Evolutionary conservation across 2,329 filamentous ascomycete genomes (phyloP).

Genomic region (Ilyonectria mors-panacis): DNA sequence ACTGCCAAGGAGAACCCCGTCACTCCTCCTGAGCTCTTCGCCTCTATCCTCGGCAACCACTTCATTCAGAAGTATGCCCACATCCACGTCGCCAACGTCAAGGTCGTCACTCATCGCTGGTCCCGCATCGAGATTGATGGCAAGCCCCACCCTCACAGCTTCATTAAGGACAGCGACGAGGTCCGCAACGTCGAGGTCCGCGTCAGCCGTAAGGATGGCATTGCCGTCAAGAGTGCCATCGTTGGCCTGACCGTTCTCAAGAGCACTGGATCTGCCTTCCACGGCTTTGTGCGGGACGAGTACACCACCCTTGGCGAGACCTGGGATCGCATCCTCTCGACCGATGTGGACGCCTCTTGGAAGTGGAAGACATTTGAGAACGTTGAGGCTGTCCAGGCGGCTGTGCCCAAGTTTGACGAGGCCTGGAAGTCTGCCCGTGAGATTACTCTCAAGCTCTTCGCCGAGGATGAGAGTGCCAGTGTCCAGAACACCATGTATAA

Average conservation of each 20-base stretch:
- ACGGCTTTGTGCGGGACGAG: slow-evolving; percentile 93
- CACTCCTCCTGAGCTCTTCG: slow-evolving; percentile 93
- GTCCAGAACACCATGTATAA: slow-evolving; percentile 99
- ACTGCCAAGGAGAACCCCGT: slow-evolving; percentile 94
- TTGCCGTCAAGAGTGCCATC: slow-evolving; percentile 84
- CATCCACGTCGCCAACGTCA: slow-evolving; percentile 87
- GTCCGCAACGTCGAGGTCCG: slow-evolving; percentile 85
- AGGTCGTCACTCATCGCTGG: slow-evolving; percentile 90
- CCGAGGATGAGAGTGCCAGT: slow-evolving; percentile 89
- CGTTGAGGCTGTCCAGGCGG: slow-evolving; percentile 76
- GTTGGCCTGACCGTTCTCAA: slow-evolving; percentile 90
- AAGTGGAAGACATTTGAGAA: slow-evolving; percentile 81
- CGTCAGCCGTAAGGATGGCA: slow-evolving; percentile 76
- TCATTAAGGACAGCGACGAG: slow-evolving; percentile 91
- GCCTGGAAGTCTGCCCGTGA: slow-evolving; percentile 84
- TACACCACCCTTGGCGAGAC: slow-evolving; percentile 92
- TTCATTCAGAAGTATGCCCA: slow-evolving; percentile 91
- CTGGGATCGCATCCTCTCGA: slow-evolving; percentile 96
- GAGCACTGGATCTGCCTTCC: slow-evolving; percentile 96
- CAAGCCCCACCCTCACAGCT: slow-evolving; percentile 94
- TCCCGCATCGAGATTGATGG: slow-evolving; percentile 89
- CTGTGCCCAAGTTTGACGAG: slow-evolving; percentile 79
- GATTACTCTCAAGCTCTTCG: slow-evolving; percentile 94
- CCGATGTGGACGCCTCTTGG: slow-evolving; percentile 91
- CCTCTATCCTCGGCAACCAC: slow-evolving; percentile 86